These are phyloP conservation scores for Ogataea thermomethanolica DNA, from an alignment of 805 yeast species.

Conservation along the genomic window DNA sequence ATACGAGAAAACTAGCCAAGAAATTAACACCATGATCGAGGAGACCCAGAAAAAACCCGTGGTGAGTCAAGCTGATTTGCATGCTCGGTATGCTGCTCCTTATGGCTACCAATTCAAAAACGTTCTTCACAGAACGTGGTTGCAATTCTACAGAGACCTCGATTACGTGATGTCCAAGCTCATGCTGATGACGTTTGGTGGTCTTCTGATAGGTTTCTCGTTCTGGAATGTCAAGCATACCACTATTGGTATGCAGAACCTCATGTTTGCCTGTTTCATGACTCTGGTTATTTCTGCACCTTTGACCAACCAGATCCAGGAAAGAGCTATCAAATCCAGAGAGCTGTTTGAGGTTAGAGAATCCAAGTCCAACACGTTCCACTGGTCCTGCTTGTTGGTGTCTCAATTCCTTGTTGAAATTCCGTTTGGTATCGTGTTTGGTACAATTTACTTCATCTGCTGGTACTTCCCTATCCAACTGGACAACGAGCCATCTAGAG, in stretches of 20 bases:
- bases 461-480: conserved; percentile 38
- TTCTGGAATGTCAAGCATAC: conserved; percentile 58
- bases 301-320: conserved; percentile 62
- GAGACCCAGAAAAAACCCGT: conserved; percentile 12
- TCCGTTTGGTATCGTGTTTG: conserved; percentile 51
- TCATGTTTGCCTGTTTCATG: conserved; percentile 48
- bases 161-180: conserved; percentile 47
- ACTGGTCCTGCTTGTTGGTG: conserved; percentile 59
- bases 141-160: conserved; percentile 47
- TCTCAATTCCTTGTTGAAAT: conserved; percentile 55
- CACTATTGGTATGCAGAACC: conserved; percentile 56
- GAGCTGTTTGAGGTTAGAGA: conserved; percentile 70
- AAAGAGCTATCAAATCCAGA: conserved; percentile 52
- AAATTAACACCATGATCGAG: conserved; percentile 29
- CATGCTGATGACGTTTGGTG: conserved; percentile 36
- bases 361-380: conserved; percentile 66
- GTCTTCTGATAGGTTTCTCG: conserved; percentile 51
- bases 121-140: conserved; percentile 37
- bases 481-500: conserved; percentile 34
- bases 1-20: conserved; percentile 25
- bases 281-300: conserved; percentile 58
- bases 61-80: conserved; percentile 16
- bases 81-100: conserved; percentile 41
- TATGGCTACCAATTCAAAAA: conserved; percentile 36
- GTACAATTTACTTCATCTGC: conserved; percentile 45